Percentiles rank a stretch among this genome's conserved stretches.
Evolutionary conservation across 2,329 filamentous ascomycete species (phyloP).

Genomic region (Colletotrichum tabaci): DNA sequence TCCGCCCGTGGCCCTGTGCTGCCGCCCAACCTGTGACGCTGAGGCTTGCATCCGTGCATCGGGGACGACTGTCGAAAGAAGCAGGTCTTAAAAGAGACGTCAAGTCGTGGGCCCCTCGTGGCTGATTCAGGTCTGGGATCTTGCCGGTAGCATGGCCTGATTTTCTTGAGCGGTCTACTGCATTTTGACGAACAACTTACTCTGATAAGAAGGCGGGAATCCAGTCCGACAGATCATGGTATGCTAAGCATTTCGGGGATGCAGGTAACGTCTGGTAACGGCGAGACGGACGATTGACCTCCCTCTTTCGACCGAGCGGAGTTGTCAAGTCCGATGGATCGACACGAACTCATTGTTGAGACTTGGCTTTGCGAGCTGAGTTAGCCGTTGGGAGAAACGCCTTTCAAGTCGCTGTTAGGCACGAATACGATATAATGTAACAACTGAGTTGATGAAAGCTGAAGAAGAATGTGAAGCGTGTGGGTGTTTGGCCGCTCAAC

Average conservation of each 20-base stretch:
- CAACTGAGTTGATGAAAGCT: no score
- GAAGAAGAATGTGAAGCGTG: no score
- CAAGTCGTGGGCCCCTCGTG: neutral
- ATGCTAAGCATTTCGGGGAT: neutral
- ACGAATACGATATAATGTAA: no score
- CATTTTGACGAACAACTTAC: neutral
- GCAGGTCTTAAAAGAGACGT: slow-evolving; percentile 1
- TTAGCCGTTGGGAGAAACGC: no score
- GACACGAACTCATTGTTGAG: no score
- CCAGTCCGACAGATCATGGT: neutral
- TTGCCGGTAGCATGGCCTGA: neutral
- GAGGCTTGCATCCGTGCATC: slow-evolving; percentile 9
- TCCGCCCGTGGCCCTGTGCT: neutral
- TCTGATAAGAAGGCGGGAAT: slow-evolving; percentile 12
- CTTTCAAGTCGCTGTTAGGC: no score
- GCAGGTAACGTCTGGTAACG: no score
- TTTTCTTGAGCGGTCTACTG: neutral
- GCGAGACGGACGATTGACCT: no score
- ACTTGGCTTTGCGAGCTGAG: no score
- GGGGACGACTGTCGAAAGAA: slow-evolving; percentile 13
- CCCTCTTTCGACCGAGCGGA: no score
- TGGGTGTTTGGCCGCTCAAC: no score
- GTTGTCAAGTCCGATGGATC: no score
- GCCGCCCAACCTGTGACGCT: neutral
- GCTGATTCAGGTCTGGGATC: neutral